Percentiles rank a stretch among this genome's conserved stretches.
phyloP scores from a whole-genome alignment of 164 flowering plant species.

The Umbilicus rupestris region DNA sequence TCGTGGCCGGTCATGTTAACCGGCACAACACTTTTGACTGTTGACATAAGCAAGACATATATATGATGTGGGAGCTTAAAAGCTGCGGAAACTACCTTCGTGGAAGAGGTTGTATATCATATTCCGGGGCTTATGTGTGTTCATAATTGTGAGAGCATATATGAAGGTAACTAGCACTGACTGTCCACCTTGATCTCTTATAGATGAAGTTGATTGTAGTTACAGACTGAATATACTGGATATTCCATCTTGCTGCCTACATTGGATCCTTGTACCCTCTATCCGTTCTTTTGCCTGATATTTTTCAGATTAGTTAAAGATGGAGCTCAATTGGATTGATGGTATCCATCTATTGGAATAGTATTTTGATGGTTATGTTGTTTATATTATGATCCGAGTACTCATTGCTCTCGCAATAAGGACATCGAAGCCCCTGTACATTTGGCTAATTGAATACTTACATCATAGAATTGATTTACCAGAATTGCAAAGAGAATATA shows the following conservation, averaged over 20 bases:
- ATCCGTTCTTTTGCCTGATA: background rate
- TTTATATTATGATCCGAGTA: background rate
- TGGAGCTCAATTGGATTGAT: background rate
- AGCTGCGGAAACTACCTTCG: background rate
- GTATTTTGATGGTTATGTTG: background rate
- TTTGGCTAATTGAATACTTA: background rate
- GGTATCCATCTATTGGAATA: background rate
- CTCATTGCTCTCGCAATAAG: background rate
- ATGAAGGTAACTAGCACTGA: background rate
- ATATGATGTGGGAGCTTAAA: constrained; percentile 1
- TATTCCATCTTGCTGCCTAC: background rate
- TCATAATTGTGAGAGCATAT: background rate
- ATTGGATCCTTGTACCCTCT: background rate
- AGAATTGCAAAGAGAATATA: background rate
- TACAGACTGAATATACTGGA: background rate
- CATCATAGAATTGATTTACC: background rate
- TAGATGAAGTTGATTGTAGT: background rate
- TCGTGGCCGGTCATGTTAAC: background rate
- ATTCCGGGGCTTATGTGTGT: background rate
- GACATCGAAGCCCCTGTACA: background rate
- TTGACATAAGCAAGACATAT: background rate
- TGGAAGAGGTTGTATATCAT: constrained; percentile 4
- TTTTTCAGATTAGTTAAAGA: background rate
- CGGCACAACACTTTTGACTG: background rate
- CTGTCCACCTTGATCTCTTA: background rate